A percentile compares a stretch with the other conserved stretches of the same genome.
Conservation (phyloP, 495 filamentous ascomycete genomes). For the Talaromyces thailandensis region DNA sequence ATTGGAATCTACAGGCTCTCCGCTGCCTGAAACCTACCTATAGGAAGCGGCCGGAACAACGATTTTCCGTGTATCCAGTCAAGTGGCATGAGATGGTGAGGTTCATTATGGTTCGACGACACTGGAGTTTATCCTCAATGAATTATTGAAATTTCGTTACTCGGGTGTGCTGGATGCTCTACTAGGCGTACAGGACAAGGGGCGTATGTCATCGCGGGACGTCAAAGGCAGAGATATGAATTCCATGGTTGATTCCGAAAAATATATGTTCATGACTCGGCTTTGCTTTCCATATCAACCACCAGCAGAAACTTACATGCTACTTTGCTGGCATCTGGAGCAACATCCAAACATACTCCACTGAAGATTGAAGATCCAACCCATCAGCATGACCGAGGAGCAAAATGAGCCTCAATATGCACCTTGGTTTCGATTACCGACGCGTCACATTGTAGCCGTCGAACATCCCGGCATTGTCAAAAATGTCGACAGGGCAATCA, state of each 20-base stretch:
- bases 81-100: not conserved
- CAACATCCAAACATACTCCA: not conserved
- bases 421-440: constrained; percentile 52
- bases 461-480: constrained; percentile 84
- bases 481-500: constrained; percentile 72
- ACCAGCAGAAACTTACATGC: not conserved
- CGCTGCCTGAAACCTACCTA: not conserved
- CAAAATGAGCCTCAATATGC: constrained; percentile 17
- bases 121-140: not conserved
- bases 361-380: not conserved
- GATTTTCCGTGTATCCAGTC: not conserved
- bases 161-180: too few relatives aligned
- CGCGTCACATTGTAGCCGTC: constrained; percentile 58
- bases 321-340: not conserved
- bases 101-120: not conserved
- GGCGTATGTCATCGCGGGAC: too few relatives aligned
- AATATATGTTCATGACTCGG: too few relatives aligned
- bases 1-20: too few relatives aligned
- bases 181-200: too few relatives aligned
- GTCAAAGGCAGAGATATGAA: too few relatives aligned
- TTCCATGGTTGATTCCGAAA: too few relatives aligned
- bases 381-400: not conserved
- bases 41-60: not conserved
- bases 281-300: not conserved
- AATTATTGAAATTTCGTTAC: not conserved